Percentiles rank a stretch among this genome's conserved stretches.
Conservation (phyloP, 208 protist genomes). For the Phytomonas francai region DNA sequence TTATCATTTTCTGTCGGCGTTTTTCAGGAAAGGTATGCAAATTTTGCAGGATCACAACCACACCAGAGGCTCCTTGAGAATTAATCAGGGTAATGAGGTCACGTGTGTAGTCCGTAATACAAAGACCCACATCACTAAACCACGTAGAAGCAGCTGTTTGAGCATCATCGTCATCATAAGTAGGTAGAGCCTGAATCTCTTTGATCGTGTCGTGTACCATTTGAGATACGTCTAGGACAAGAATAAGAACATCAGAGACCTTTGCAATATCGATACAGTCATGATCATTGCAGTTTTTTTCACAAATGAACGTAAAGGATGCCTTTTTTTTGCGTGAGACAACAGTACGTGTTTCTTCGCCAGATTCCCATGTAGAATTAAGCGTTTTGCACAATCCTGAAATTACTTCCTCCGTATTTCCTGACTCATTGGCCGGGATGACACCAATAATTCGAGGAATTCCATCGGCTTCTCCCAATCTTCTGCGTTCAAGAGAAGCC, state of each 20-base stretch:
- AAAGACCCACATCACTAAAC: constrained; percentile 80
- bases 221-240: constrained; percentile 72
- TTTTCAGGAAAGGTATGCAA: constrained; percentile 69
- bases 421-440: constrained; percentile 78
- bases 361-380: constrained; percentile 21
- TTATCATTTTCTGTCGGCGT: constrained; percentile 67
- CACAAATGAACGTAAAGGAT: constrained; percentile 71
- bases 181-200: constrained; percentile 36
- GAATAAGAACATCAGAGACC: constrained; percentile 74
- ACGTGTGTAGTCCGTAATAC: constrained; percentile 83
- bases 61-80: constrained; percentile 55
- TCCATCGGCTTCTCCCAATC: constrained; percentile 35
- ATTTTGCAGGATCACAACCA: constrained; percentile 74
- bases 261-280: constrained; percentile 78
- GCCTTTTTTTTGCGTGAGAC: constrained; percentile 51
- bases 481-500: constrained; percentile 35
- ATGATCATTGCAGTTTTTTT: constrained; percentile 77
- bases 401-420: constrained; percentile 66
- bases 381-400: constrained; percentile 46
- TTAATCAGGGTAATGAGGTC: constrained; percentile 69
- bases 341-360: constrained; percentile 46
- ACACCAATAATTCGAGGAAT: constrained; percentile 70
- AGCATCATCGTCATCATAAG: constrained; percentile 28
- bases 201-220: constrained; percentile 74
- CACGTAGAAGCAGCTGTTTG: constrained; percentile 62